A percentile compares a stretch with the other conserved stretches of the same genome.
Evolutionary conservation across 2,329 filamentous ascomycete genomes (phyloP).

Genomic region (Trichoderma koningii): DNA sequence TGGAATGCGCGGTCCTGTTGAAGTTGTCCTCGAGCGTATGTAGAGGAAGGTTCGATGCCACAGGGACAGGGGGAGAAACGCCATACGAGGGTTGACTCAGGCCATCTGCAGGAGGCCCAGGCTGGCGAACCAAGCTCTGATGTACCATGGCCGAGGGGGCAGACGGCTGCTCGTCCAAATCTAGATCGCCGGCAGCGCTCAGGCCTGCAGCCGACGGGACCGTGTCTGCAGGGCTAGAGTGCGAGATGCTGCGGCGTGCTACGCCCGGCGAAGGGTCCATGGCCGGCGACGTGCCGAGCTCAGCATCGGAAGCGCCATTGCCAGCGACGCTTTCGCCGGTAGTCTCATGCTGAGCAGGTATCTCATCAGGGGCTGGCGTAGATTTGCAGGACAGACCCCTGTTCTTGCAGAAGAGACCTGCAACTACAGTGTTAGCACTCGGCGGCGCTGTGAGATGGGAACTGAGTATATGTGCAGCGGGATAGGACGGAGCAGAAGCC

Average conservation of each 20-base stretch:
- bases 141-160: constrained; percentile 34
- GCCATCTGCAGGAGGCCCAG: constrained; percentile 3
- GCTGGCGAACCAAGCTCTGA: constrained; percentile 33
- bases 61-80: constrained; percentile 12
- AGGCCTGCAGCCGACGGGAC: constrained; percentile 22
- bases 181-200: constrained; percentile 13
- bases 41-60: constrained; percentile 27
- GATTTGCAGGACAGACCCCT: constrained; percentile 41
- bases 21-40: constrained; percentile 47
- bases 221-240: constrained; percentile 26
- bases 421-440: constrained; percentile 7
- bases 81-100: constrained; percentile 12
- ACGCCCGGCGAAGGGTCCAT: constrained; percentile 21
- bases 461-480: constrained; percentile 7
- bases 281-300: constrained; percentile 12
- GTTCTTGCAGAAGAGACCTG: constrained; percentile 42
- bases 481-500: not conserved
- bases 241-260: constrained; percentile 24
- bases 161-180: constrained; percentile 7
- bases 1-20: constrained; percentile 47
- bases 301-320: constrained; percentile 23
- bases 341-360: constrained; percentile 11
- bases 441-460: not conserved
- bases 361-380: constrained; percentile 30
- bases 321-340: constrained; percentile 16